phyloP scores from a whole-genome alignment of 1,139 yeast genomes.

The Suhomyces ambrosiae region DNA sequence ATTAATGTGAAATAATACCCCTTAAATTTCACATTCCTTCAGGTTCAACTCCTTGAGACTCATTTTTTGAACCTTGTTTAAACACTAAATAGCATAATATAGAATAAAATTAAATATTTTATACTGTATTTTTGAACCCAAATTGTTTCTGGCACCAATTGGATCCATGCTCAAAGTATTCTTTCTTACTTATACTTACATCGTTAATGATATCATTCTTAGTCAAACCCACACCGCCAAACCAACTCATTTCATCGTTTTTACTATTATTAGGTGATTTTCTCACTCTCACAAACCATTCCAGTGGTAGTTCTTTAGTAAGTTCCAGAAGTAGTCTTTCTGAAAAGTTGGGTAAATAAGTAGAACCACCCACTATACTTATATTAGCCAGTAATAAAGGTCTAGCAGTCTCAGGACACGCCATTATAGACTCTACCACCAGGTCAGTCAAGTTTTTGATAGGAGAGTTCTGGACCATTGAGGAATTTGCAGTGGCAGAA shows the following conservation, averaged over 20 bases:
- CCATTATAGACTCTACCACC: constrained; percentile 66
- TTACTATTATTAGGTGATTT: constrained; percentile 18
- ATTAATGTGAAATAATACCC: too few species aligned
- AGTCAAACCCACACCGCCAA: constrained; percentile 53
- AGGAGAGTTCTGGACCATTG: constrained; percentile 54
- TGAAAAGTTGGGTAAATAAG: constrained; percentile 68
- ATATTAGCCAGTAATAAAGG: constrained; percentile 83
- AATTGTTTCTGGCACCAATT: constrained; percentile 78
- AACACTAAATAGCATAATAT: too few species aligned
- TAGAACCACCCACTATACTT: constrained; percentile 79
- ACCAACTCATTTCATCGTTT: constrained; percentile 39
- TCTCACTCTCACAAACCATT: constrained; percentile 59
- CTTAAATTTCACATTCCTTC: too few species aligned
- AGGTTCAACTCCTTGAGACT: too few species aligned
- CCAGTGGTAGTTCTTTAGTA: constrained; percentile 66
- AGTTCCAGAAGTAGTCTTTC: constrained; percentile 61
- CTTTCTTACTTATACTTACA: constrained; percentile 69
- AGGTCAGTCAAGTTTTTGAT: constrained; percentile 74
- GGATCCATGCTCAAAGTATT: constrained; percentile 84
- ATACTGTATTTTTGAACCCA: constrained; percentile 52
- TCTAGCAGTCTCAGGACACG: constrained; percentile 72
- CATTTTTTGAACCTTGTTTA: too few species aligned
- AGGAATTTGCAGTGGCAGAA: constrained; percentile 29
- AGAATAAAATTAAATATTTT: not conserved
- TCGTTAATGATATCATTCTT: constrained; percentile 52